Conservation (phyloP, 306 rosid genomes). For the Arachis stenosperma region DNA sequence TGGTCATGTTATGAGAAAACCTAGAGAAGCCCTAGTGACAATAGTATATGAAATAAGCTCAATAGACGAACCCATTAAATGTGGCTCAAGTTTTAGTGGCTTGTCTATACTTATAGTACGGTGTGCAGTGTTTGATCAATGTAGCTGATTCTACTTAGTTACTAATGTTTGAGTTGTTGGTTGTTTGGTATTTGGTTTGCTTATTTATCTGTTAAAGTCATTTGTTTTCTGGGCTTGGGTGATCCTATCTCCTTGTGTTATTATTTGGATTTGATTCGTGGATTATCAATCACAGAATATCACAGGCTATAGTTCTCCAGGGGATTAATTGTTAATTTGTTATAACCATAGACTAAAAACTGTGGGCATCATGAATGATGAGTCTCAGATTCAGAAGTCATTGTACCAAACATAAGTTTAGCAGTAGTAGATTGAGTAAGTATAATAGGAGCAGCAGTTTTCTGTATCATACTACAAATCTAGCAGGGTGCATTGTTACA, state of each 20-base stretch:
- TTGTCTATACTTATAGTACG: neutral
- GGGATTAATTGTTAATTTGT: neutral
- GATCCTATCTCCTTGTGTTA: conserved; percentile 21
- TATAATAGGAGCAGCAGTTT: conserved; percentile 1
- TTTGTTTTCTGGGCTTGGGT: conserved; percentile 9
- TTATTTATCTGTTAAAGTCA: conserved; percentile 20
- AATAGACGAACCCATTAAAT: neutral
- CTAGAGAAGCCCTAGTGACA: neutral
- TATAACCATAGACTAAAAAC: neutral
- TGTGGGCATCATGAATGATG: neutral
- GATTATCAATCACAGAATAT: conserved; percentile 5
- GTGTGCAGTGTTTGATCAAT: neutral
- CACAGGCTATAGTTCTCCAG: neutral
- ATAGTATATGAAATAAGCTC: neutral
- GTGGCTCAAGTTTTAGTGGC: neutral
- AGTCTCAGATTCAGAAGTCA: conserved; percentile 11
- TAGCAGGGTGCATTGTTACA: conserved; percentile 10
- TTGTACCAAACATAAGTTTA: neutral
- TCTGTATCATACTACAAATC: neutral
- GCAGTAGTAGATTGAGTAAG: neutral
- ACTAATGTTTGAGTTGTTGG: neutral
- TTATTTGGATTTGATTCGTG: neutral
- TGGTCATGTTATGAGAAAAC: neutral
- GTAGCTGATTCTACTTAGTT: neutral
- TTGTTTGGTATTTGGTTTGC: neutral